Evolutionary conservation across 176 grass and related monocot species (phyloP), one percentile per base, ranked within the genome.

Genomic region (Olyra latifolia): DNA sequence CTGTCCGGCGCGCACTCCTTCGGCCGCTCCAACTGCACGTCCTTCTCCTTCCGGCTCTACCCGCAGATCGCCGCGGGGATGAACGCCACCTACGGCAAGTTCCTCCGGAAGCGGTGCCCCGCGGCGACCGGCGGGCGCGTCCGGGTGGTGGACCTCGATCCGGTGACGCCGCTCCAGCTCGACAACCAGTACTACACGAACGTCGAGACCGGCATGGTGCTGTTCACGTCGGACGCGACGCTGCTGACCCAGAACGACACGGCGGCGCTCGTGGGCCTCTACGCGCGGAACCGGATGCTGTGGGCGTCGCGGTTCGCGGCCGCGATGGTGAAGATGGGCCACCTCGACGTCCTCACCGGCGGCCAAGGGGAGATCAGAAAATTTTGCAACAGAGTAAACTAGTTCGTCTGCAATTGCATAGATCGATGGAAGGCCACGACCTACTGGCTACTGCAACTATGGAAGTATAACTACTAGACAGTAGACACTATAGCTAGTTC

Each of bases 291-390:
- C 49, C 73, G 67, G 29, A 43, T 16, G 25, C 6, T 86, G 27
- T 92, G 87, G 70, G 40, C n/a, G 30, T 0, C 12, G 9, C 77
- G 79, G 15, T 94, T 94, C 10, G 89, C 65, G 8, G 83, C 62
- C 0, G 89, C 89, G 8, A 94, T 94, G 92, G 83, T 94, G 4
- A 91, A 87, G 84, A 94, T 94, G 89, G 83, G 92, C 12, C 2
- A 59, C 80, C 62, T 94, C 78, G 89, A 74, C 44, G 92, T 91
- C 61, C 81, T 87, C 71, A 87, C 80, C 7, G 85, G 85, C 19
- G 61, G 15, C 16, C 66, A 71, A 45, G 89, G 92, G 43, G 92
- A 94, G 83, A 82, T 94, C 59, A 87, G 92, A 23, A 86, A 79
- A 28, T 30, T 42, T 38, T 89, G 90, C 62, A 61, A 87, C 56